Base-by-base conservation (phyloP, 441 rosid genomes). In the Cnidoscolus chayamansa region DNA sequence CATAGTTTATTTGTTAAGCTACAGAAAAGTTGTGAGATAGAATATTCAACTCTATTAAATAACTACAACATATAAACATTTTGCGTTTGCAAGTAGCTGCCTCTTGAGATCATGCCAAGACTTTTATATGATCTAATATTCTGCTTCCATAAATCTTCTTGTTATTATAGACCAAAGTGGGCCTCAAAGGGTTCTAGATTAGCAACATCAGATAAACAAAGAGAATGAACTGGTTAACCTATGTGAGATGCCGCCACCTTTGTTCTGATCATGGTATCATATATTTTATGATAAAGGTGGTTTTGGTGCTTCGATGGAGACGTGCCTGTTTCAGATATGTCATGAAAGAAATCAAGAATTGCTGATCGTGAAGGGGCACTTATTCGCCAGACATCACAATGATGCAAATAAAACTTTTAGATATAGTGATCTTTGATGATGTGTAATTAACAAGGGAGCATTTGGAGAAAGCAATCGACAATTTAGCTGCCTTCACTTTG, bases 31-130 rank as follows among this genome's bases (percentile, higher is more conserved):
- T 63, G 6, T 0, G 62, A 25, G 7, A 71, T 75, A 77, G 66
- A 82, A 76, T 76, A 78, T 75, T 59, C 69, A 68, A 65, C n/a
- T 63, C 67, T 48, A 60, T 49, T 68, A 77, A 56, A 63, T 67
- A 72, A 72, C 58, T 65, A 31, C 8, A 59, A 55, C 25, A 25
- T 60, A 49, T 30, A 55, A 68, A 73, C 75, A 68, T 63, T 25
- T 72, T 73, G 81, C 82, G 82, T 79, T 61, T 81, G 65, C 83
- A 79, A 82, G 84, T 73, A 82, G 83, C 80, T 79, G 62, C 83
- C 82, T 68, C 80, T 68, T 63, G 31, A 74, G 85, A 78, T 81
- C 71, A 40, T 78, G 84, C 64, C 75, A 50, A 49, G 59, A 81
- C 77, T 79, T 79, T 70, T 74, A 64, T 55, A 67, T 55, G 61